phyloP scores from a whole-genome alignment of 495 filamentous ascomycete genomes.

The Daldinia childiae region DNA sequence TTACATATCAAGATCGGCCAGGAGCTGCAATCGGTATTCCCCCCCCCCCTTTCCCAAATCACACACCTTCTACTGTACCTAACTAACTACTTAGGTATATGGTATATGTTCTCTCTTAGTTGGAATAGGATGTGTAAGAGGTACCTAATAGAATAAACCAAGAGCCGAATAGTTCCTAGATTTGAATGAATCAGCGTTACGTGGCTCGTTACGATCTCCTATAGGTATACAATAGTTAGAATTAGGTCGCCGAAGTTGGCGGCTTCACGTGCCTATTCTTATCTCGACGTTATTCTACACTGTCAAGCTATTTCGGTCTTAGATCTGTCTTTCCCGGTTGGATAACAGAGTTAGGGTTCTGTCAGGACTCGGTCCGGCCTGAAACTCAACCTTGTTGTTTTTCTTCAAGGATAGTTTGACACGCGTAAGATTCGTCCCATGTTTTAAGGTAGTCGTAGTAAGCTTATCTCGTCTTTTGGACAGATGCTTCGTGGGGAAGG shows the following conservation, averaged over 20 bases:
- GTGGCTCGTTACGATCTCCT: conserved; percentile 1
- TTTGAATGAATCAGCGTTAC: conserved; percentile 37
- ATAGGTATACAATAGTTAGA: not conserved
- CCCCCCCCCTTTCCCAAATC: not conserved
- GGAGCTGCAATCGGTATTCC: conserved; percentile 27
- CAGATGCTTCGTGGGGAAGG: not conserved
- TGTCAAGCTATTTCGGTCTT: conserved; percentile 10
- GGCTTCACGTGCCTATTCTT: not conserved
- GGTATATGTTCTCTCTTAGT: not conserved
- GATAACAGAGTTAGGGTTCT: conserved; percentile 19
- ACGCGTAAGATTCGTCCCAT: conserved; percentile 3
- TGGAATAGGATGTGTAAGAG: not conserved
- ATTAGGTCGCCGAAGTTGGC: not conserved
- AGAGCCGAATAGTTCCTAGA: not conserved
- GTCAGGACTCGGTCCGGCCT: conserved; percentile 23
- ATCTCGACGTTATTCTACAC: not conserved
- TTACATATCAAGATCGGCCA: conserved; percentile 27
- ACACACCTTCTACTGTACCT: not conserved
- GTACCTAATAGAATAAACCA: not conserved
- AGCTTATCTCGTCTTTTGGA: conserved; percentile 11
- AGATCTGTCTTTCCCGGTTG: not conserved
- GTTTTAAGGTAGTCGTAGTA: conserved; percentile 8
- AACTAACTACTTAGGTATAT: not conserved
- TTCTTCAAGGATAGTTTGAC: not conserved
- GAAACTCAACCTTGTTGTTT: conserved; percentile 18